Evolutionary conservation across 2,329 filamentous ascomycete genomes (phyloP), one percentile per base, ranked within the genome.

Genomic region (Chaetomium sp.): DNA sequence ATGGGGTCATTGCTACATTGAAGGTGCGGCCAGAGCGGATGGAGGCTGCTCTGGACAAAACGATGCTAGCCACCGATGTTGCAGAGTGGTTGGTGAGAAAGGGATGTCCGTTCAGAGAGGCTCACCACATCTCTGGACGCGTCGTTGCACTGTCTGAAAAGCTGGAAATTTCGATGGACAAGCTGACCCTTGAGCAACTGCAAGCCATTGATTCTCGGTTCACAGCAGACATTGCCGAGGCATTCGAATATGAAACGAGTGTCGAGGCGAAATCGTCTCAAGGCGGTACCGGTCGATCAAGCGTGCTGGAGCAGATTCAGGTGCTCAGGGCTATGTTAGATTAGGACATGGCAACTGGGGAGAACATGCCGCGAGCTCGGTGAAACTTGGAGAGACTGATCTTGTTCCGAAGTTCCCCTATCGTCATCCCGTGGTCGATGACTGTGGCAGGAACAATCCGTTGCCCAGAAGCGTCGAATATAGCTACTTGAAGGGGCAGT

Each of bases 181-280:
- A 50, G 47, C 47, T 50, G 47, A 50, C 47, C 47, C 47, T 50
- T 25, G n/a, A 50, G 47, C 47, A 50, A 50, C 47, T 50, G 47
- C 47, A 50, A 50, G 47, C 47, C 47, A 50, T 50, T 50, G 47
- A 50, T 25, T 50, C 47, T 50, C 47, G 47, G 47, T 50, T 50
- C 47, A 50, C 47, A 25, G 47, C 47, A 25, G 47, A 50, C 47
- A 50, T 50, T 50, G 47, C 47, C 3, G 47, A 50, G 47, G 47
- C 47, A 50, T 50, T 50, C 47, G 47, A 50, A 50, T 50, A 50
- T 16, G 47, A 50, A 50, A 25, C 47, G 47, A 50, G 47, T 50
- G 47, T 50, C 47, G 47, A 50, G 47, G 47, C 47, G n/a, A 50
- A 50, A 50, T 12, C 21, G 6, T 50, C 47, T 50, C 8, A 50